These are phyloP conservation scores for Chlamydomonas applanata DNA, from an alignment of 139 green algal species.

Conservation along the genomic window DNA sequence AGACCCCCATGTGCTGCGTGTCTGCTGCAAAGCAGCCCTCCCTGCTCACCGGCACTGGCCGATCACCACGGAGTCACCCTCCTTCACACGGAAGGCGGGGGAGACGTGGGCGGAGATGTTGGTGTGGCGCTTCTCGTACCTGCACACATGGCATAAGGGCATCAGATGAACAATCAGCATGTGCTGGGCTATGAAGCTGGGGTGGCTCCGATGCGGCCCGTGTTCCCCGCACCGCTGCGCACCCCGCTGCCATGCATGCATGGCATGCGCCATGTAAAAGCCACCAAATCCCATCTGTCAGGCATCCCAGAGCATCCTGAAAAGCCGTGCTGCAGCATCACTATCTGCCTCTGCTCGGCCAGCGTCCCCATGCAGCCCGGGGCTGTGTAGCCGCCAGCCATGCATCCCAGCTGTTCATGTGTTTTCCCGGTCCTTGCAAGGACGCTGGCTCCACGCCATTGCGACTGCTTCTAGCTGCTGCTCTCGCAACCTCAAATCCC, in stretches of 20 bases:
- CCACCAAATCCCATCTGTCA: not conserved
- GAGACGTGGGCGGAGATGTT: constrained; percentile 96
- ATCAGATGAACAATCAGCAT: not conserved
- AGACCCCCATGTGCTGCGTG: not conserved
- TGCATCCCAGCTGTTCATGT: too few species aligned
- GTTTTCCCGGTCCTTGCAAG: too few species aligned
- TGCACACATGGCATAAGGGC: constrained; percentile 26
- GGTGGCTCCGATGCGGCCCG: too few species aligned
- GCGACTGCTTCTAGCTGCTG: too few species aligned
- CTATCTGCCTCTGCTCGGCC: too few species aligned
- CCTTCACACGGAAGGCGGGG: constrained; percentile 89
- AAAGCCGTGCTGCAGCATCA: too few species aligned
- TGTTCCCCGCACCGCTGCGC: not conserved
- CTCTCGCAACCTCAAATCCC: not conserved
- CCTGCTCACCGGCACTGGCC: constrained; percentile 90
- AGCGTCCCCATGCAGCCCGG: too few species aligned
- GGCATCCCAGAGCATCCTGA: too few species aligned
- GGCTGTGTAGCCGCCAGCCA: too few species aligned
- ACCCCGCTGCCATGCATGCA: not conserved
- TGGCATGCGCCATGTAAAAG: not conserved
- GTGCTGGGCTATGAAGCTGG: not conserved
- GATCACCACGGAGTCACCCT: constrained; percentile 94
- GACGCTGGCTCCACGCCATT: too few species aligned
- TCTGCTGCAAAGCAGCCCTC: not conserved
- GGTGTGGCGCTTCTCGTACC: constrained; percentile 98